Conservation (phyloP, 2,329 filamentous ascomycete genomes). For the Fusarium sp. region DNA sequence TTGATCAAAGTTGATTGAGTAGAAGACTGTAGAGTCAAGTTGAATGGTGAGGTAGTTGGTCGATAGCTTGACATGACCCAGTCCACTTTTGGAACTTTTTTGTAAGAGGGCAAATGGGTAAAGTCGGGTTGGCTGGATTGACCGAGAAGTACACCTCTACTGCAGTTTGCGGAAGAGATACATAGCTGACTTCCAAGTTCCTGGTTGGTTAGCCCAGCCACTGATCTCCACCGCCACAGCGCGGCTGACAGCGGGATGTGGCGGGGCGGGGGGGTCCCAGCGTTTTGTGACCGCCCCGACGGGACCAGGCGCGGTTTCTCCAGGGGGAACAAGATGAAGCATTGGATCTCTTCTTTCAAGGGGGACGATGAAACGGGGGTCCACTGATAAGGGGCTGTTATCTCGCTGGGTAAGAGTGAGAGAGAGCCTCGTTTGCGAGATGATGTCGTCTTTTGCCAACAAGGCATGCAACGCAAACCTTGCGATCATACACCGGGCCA, state of each 20-base stretch:
- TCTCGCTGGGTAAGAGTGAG: not conserved
- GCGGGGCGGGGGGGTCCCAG: constrained; percentile 34
- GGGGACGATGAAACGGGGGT: constrained; percentile 5
- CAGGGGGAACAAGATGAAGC: constrained; percentile 6
- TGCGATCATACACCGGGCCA: not conserved
- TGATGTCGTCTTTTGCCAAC: not conserved
- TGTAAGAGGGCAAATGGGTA: constrained; percentile 36
- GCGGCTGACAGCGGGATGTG: constrained; percentile 39
- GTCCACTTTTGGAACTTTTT: constrained; percentile 39
- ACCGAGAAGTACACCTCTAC: constrained; percentile 23
- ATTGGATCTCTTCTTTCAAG: constrained; percentile 15
- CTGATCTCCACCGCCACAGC: constrained; percentile 32
- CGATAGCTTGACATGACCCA: constrained; percentile 19
- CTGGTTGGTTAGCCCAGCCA: constrained; percentile 24
- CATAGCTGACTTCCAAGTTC: constrained; percentile 2
- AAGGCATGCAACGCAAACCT: not conserved
- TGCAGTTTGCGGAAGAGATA: constrained; percentile 7
- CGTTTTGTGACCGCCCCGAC: constrained; percentile 16
- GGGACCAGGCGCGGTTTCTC: constrained; percentile 3
- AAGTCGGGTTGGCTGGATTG: constrained; percentile 35
- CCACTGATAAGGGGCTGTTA: constrained; percentile 28
- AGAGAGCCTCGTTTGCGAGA: not conserved
- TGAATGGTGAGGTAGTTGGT: constrained; percentile 13
- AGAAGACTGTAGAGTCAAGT: constrained; percentile 7
- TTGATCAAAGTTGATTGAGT: not conserved